phyloP scores from a whole-genome alignment of 495 filamentous ascomycete species.

The Aspergillus wentii region DNA sequence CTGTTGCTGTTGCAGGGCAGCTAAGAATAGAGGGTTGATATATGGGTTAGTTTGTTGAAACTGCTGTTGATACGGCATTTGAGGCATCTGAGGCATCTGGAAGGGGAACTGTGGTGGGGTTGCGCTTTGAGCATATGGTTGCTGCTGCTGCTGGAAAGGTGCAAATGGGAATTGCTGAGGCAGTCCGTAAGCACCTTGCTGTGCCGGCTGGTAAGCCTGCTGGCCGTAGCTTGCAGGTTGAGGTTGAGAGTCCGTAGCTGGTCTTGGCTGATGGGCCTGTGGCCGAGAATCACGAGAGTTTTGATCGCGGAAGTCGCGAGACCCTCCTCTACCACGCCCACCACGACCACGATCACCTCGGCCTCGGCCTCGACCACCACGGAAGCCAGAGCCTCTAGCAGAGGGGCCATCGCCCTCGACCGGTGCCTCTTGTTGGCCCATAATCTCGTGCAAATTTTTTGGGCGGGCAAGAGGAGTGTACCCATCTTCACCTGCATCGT shows the following conservation, averaged over 20 bases:
- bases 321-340: conserved; percentile 45
- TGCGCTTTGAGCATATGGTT: conserved; percentile 25
- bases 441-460: conserved; percentile 51
- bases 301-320: conserved; percentile 25
- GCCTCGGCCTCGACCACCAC: conserved; percentile 36
- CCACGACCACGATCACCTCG: conserved; percentile 43
- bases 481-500: conserved; percentile 44
- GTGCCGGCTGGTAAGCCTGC: conserved; percentile 18
- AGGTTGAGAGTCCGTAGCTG: conserved; percentile 12
- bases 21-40: conserved; percentile 64
- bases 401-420: conserved; percentile 36
- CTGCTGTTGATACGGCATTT: no score
- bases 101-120: conserved; percentile 30
- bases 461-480: conserved; percentile 69
- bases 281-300: conserved; percentile 27
- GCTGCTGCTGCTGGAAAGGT: conserved; percentile 12
- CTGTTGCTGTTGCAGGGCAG: conserved; percentile 38
- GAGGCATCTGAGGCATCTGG: conserved; percentile 32
- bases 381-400: conserved; percentile 23
- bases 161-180: conserved; percentile 28
- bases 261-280: conserved; percentile 6
- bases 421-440: conserved; percentile 39
- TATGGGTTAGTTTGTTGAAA: conserved; percentile 39
- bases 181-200: conserved; percentile 20
- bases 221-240: conserved; percentile 22